phyloP scores from a whole-genome alignment of 2,329 filamentous ascomycete genomes.

The Fusarium siculi region DNA sequence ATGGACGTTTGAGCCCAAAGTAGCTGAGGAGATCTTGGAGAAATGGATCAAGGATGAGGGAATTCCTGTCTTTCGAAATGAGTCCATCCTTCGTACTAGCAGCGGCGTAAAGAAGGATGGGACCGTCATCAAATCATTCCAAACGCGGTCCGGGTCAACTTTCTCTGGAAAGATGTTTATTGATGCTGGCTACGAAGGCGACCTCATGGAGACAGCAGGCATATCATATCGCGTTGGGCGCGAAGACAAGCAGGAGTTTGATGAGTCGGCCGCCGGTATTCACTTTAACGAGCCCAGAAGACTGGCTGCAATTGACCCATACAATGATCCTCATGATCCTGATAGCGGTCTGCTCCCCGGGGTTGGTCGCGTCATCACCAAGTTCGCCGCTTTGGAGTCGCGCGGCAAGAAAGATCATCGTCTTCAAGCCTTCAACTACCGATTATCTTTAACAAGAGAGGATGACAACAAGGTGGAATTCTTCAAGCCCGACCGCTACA shows the following conservation, averaged over 20 bases:
- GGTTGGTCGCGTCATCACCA: not conserved
- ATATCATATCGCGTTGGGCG: constrained; percentile 29
- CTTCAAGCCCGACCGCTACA: constrained; percentile 25
- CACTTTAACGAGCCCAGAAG: not conserved
- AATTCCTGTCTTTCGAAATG: constrained; percentile 28
- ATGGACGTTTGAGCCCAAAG: constrained; percentile 37
- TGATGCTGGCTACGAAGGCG: constrained; percentile 34
- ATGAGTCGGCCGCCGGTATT: constrained; percentile 28
- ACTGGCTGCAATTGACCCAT: constrained; percentile 18
- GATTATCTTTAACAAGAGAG: constrained; percentile 7
- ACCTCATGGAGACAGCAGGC: constrained; percentile 33
- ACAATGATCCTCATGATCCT: not conserved
- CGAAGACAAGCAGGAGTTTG: constrained; percentile 19
- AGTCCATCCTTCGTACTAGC: constrained; percentile 10
- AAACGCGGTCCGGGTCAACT: constrained; percentile 3
- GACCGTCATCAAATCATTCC: constrained; percentile 17
- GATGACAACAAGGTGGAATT: constrained; percentile 20
- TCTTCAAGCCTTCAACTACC: constrained; percentile 33
- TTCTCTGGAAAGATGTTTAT: constrained; percentile 33
- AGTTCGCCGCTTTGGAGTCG: not conserved
- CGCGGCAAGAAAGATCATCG: constrained; percentile 23
- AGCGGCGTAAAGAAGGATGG: constrained; percentile 14
- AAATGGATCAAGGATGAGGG: constrained; percentile 32
- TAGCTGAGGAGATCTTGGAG: constrained; percentile 28
- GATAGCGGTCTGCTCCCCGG: constrained; percentile 23